A percentile compares a stretch with the other conserved stretches of the same genome.
Evolutionary conservation across 768 basidiomycete genomes (phyloP).

Genomic region (Boletus rex-veris): DNA sequence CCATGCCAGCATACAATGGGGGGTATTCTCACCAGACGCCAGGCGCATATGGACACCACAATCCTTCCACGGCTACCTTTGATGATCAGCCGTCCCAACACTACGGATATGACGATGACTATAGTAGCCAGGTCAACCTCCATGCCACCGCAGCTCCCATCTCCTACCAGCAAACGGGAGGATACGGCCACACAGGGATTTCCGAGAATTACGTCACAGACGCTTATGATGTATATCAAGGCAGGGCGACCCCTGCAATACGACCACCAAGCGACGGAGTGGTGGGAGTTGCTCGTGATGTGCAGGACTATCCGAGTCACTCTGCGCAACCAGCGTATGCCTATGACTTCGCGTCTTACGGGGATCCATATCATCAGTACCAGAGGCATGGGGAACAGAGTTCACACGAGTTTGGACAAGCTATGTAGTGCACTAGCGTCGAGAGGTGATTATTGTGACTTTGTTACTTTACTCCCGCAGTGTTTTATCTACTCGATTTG

Average conservation of each 20-base stretch:
- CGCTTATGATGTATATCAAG: slow-evolving; percentile 55
- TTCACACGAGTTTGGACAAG: slow-evolving; percentile 31
- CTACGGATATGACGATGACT: slow-evolving; percentile 63
- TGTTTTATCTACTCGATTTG: slow-evolving; percentile 31
- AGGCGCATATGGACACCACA: slow-evolving; percentile 53
- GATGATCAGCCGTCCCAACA: slow-evolving; percentile 48
- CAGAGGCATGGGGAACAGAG: slow-evolving; percentile 30
- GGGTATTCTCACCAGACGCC: slow-evolving; percentile 59
- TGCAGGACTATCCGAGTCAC: slow-evolving; percentile 35
- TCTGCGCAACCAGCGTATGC: slow-evolving; percentile 20
- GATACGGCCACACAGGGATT: slow-evolving; percentile 15
- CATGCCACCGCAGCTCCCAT: slow-evolving; percentile 57
- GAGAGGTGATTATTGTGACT: slow-evolving; percentile 16
- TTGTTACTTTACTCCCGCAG: slow-evolving; percentile 10
- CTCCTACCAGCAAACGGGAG: slow-evolving; percentile 37
- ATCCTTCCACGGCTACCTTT: slow-evolving; percentile 55
- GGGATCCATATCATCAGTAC: slow-evolving; percentile 27
- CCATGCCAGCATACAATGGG: slow-evolving; percentile 72
- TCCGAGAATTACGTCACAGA: slow-evolving; percentile 39
- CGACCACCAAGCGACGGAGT: slow-evolving; percentile 32
- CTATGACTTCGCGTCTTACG: slow-evolving; percentile 29
- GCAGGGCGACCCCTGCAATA: slow-evolving; percentile 39
- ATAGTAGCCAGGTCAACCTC: slow-evolving; percentile 61
- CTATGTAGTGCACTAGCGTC: slow-evolving; percentile 24
- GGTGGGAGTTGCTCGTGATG: slow-evolving; percentile 38